Evolutionary conservation across 2,329 filamentous ascomycete species (phyloP), one percentile per base, ranked within the genome.

Genomic region (Alternaria brassicicola): DNA sequence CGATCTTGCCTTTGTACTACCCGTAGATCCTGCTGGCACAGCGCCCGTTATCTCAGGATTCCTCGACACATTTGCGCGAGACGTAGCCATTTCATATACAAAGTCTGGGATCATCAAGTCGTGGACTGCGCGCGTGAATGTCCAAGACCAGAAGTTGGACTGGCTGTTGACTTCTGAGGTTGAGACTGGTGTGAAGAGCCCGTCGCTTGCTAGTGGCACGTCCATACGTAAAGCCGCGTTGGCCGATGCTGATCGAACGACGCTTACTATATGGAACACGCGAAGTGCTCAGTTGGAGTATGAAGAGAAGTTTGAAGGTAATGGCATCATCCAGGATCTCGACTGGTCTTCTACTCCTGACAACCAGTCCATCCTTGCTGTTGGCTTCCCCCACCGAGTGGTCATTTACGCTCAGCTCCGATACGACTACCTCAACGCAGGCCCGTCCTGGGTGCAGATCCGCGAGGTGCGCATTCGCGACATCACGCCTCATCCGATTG

Each of bases 291-390:
- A 92, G 62, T 83, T 97, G 6, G 93, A 97, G 75, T 93, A 91
- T 70, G 85, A 91, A 61, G 86, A 94, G 68, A 84, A 87, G 28
- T 95, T 93, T 63, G 85, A 89, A 63, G 83, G 84, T 12, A 85
- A 89, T 59, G 90, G 95, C 67, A 85, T 84, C 6, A 92, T 97
- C 38, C 88, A 89, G 62, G 93, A 97, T 75, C 85, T 97, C 12
- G 93, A 97, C 75, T 97, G 94, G 94, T 94, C 93, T 1, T 94
- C 91, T 3, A 97, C 93, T 0, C 92, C 92, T 0, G 92, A 96
- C 74, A 88, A 88, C 47, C 92, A 97, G 71, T 94, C 91, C 1
- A 93, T 97, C 54, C 82, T 97, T 19, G 92, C 93, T 1, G 91
- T 97, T n/a, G 93, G 93, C 0, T 97, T 97, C 71, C 89, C 89